Evolutionary conservation across 2,329 filamentous ascomycete genomes (phyloP).

Genomic region (Magnaporthales sp.): DNA sequence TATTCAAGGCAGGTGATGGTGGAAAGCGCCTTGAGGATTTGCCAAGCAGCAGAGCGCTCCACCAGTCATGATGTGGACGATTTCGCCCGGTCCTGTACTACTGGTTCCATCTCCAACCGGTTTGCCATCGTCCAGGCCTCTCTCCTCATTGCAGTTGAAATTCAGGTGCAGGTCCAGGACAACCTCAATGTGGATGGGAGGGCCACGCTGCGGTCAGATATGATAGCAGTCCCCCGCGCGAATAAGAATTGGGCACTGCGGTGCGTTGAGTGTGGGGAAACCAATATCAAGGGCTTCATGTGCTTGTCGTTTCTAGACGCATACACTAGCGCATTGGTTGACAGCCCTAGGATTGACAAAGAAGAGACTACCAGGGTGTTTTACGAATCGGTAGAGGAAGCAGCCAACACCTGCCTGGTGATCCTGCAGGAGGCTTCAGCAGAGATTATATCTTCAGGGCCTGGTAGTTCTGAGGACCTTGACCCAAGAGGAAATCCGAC

Average conservation of each 20-base stretch:
- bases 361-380: background rate
- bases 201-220: background rate
- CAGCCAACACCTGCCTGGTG: background rate
- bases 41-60: background rate
- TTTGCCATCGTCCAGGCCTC: background rate
- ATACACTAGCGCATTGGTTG: background rate
- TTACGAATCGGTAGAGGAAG: background rate
- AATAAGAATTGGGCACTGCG: background rate
- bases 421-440: background rate
- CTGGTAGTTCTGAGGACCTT: background rate
- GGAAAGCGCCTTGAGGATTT: background rate
- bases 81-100: background rate
- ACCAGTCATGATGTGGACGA: background rate
- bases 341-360: background rate
- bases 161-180: background rate
- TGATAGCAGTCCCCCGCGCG: background rate
- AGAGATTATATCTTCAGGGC: background rate
- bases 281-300: background rate
- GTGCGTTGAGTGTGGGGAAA: background rate
- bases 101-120: background rate
- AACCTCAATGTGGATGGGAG: background rate
- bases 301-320: background rate
- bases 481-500: background rate
- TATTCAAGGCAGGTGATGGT: background rate
- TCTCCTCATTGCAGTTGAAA: background rate